Conservation (phyloP, 2,329 filamentous ascomycete genomes). For the Aquanectria penicillioides region DNA sequence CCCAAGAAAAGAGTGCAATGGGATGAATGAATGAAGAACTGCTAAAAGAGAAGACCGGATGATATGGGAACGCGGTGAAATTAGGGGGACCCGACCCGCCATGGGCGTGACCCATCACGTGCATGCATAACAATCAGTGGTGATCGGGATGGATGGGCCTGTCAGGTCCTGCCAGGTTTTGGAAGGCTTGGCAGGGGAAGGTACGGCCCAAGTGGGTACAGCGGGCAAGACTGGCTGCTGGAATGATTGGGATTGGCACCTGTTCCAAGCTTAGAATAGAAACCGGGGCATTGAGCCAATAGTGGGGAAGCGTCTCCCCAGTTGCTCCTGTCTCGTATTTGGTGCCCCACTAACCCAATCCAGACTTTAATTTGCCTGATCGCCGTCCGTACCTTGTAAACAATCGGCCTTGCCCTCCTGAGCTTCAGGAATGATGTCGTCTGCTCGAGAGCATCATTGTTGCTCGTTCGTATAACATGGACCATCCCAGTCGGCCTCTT, state of each 20-base stretch:
- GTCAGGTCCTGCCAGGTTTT: slow-evolving; percentile 35
- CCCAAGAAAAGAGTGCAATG: slow-evolving; percentile 28
- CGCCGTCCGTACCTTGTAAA: not conserved
- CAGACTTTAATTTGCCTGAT: slow-evolving; percentile 35
- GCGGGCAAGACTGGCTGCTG: slow-evolving; percentile 6
- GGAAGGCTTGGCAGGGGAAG: slow-evolving; percentile 35
- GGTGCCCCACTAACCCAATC: slow-evolving; percentile 19
- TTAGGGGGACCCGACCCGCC: slow-evolving; percentile 31
- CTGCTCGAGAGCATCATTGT: not conserved
- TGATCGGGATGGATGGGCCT: slow-evolving; percentile 25
- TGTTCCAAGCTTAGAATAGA: slow-evolving; percentile 35
- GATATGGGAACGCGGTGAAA: slow-evolving; percentile 36
- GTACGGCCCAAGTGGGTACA: slow-evolving; percentile 31
- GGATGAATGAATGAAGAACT: slow-evolving; percentile 21
- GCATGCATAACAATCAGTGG: slow-evolving; percentile 9
- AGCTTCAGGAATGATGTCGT: slow-evolving; percentile 13
- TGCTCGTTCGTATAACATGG: not conserved
- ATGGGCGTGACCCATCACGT: slow-evolving; percentile 33
- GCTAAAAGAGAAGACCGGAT: slow-evolving; percentile 10
- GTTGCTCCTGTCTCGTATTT: slow-evolving; percentile 36
- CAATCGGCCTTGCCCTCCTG: not conserved
- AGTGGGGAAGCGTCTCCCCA: slow-evolving; percentile 22
- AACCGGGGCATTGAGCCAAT: slow-evolving; percentile 25
- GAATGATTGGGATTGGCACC: slow-evolving; percentile 31
- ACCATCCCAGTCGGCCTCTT: slow-evolving; percentile 1